Percentiles rank a stretch among this genome's conserved stretches.
Conservation (phyloP, 805 yeast species). For the Zygosaccharomyces bailii region DNA sequence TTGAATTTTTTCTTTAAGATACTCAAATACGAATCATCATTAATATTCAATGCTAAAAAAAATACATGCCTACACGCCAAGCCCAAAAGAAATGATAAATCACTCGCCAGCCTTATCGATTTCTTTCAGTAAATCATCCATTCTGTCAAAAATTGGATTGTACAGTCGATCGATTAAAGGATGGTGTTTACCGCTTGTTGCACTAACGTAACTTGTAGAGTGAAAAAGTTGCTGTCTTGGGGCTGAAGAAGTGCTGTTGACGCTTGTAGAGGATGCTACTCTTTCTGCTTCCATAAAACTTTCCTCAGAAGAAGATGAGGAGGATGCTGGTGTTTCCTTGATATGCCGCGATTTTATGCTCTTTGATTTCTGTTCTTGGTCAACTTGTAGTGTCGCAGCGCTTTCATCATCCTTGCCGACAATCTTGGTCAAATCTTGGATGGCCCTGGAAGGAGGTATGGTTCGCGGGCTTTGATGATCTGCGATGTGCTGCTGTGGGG, state of each 20-base stretch:
- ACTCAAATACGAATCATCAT: constrained; percentile 7
- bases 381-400: background rate
- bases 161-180: constrained; percentile 52
- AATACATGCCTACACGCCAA: constrained; percentile 1
- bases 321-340: constrained; percentile 12
- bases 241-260: constrained; percentile 25
- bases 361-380: background rate
- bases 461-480: constrained; percentile 21
- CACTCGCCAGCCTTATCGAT: constrained; percentile 21
- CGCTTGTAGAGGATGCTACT: constrained; percentile 28
- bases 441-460: constrained; percentile 41
- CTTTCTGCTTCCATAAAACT: constrained; percentile 30
- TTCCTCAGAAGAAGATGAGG: constrained; percentile 22
- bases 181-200: constrained; percentile 31
- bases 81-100: constrained; percentile 1
- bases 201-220: constrained; percentile 4
- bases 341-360: constrained; percentile 1
- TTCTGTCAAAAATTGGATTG: constrained; percentile 52
- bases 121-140: constrained; percentile 37
- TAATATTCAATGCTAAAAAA: constrained; percentile 2
- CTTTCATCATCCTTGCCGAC: constrained; percentile 21
- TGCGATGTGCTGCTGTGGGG: constrained; percentile 33
- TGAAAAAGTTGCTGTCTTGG: constrained; percentile 13
- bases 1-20: constrained; percentile 4
- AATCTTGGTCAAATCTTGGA: constrained; percentile 41